Evolutionary conservation across 169 alveolate genomes (phyloP), one percentile per base, ranked within the genome.

Genomic region (Toxoplasma gondii): DNA sequence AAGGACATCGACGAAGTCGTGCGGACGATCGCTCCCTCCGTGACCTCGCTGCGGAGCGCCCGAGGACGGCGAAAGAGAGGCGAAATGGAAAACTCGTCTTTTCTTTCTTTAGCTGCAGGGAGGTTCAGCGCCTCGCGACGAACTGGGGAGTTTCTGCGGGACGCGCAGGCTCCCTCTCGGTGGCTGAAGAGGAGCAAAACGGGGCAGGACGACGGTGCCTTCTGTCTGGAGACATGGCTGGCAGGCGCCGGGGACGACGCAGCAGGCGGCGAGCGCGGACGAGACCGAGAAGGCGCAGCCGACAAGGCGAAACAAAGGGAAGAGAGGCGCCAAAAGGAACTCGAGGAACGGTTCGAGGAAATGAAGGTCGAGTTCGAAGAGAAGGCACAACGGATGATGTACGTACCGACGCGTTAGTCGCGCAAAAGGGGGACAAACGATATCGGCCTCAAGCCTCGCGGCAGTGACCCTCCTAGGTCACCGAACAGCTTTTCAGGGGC

Each of bases 1-100:
- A 24, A 45, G 16, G 91, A 74, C 44, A 31, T 84, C 41, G 91
- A 84, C 44, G 91, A 39, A 45, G 91, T 45, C 27, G 38, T 84
- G 69, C 69, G 44, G 36, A 22, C 69, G 49, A 22, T 84, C 38
- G 38, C 64, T 43, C 91, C 91, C 22, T 44, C 91, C 29, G 49
- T 39, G 41, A 78, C 45, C 29, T 45, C 74, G 39, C 31, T 34
- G 91, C 41, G n/a, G 91, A 84, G 44, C 5, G 69, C 69, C 41
- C 91, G 69, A 24, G 45, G 91, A 29, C 78, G 45, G 78, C 34
- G 91, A 34, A 49, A 49, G 69, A 27, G 90, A n/a, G 53, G 41
- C 67, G 67, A 81, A 36, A 12, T 2, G 39, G 67, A 81, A 45
- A 38, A 39, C 36, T 19, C 39, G 34, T 43, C 38, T 27, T 27